Evolutionary conservation across 2,329 filamentous ascomycete species (phyloP).

Genomic region (Amphichorda felina): DNA sequence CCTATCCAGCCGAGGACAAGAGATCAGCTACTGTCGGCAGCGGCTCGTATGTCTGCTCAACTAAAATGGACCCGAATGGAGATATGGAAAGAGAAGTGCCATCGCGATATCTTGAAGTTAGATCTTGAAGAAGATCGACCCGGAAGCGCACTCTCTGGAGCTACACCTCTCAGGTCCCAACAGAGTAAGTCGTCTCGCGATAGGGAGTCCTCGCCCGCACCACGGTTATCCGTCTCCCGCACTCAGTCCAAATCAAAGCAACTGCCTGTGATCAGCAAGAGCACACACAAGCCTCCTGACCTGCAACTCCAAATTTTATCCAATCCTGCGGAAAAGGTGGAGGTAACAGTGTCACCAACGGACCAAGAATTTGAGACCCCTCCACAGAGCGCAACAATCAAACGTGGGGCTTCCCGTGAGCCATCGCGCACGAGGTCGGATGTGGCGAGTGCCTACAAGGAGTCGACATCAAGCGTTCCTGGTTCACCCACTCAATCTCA

Average conservation of each 20-base stretch:
- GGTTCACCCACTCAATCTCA: constrained; percentile 13
- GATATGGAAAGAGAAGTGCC: constrained; percentile 84
- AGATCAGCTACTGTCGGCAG: constrained; percentile 75
- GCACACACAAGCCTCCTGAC: constrained; percentile 15
- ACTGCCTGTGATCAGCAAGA: constrained; percentile 10
- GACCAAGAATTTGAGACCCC: constrained; percentile 17
- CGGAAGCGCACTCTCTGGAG: constrained; percentile 5
- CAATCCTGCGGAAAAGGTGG: constrained; percentile 4
- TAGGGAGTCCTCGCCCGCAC: constrained; percentile 13
- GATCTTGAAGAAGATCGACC: constrained; percentile 69
- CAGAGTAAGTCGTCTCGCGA: constrained; percentile 10
- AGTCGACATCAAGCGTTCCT: constrained; percentile 10
- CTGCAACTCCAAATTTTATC: constrained; percentile 8
- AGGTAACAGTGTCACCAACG: constrained; percentile 9
- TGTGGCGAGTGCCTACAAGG: too few species aligned
- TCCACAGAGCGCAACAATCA: constrained; percentile 14
- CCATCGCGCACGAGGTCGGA: not conserved
- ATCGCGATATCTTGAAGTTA: constrained; percentile 74
- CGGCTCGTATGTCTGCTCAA: constrained; percentile 73
- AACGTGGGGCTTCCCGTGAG: not conserved
- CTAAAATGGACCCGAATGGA: constrained; percentile 91
- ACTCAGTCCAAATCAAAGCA: constrained; percentile 14
- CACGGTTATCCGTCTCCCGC: constrained; percentile 10
- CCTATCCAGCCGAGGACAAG: constrained; percentile 86
- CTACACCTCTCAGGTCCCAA: constrained; percentile 14